Conservation (phyloP, 108 stramenopile species). For the Skeletonema potamos region DNA sequence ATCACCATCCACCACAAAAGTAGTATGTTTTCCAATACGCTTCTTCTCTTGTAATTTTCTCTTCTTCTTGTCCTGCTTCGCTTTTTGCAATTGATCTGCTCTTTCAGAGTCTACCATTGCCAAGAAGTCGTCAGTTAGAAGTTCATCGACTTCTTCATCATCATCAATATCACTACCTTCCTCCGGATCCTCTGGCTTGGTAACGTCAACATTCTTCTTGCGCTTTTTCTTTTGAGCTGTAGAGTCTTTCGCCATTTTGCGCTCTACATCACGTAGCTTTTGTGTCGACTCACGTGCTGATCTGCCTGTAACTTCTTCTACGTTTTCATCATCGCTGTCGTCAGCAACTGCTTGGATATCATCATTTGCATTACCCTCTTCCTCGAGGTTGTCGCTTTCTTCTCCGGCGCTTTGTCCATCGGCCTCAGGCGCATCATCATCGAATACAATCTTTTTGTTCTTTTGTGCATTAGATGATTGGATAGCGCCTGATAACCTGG, state of each 20-base stretch:
- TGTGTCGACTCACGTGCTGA: constrained; percentile 39
- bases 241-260: constrained; percentile 19
- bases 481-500: constrained; percentile 35
- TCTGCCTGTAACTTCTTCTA: constrained; percentile 39
- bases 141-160: constrained; percentile 6
- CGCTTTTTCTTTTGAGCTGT: constrained; percentile 32
- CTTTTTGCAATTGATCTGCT: constrained; percentile 18
- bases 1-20: constrained; percentile 35
- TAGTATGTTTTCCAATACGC: constrained; percentile 30
- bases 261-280: constrained; percentile 32
- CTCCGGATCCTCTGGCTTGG: background rate
- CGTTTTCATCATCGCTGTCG: constrained; percentile 21
- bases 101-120: constrained; percentile 40
- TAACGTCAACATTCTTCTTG: constrained; percentile 15
- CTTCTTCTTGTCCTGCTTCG: constrained; percentile 27
- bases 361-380: background rate
- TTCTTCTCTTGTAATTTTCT: constrained; percentile 25
- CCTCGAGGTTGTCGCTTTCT: background rate
- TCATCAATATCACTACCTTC: constrained; percentile 4
- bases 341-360: background rate
- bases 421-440: background rate
- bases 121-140: constrained; percentile 39
- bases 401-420: background rate
- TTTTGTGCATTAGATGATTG: constrained; percentile 11
- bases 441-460: constrained; percentile 40